Base-by-base conservation (phyloP, 2,329 filamentous ascomycete species). In the Penicillium griseofulvum region DNA sequence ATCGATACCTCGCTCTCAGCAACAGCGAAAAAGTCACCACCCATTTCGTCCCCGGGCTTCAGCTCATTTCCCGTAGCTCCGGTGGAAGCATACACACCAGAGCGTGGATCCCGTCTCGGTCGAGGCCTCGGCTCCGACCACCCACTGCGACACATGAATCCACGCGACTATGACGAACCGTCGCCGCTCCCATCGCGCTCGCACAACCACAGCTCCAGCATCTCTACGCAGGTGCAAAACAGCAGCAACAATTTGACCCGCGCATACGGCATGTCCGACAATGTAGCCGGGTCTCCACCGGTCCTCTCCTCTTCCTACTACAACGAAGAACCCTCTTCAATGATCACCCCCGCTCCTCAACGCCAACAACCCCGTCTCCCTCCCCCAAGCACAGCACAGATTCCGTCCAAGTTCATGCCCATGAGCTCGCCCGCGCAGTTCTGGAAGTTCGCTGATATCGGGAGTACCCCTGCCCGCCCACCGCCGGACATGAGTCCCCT, bases 391-490 rank as follows among this genome's bases (percentile, higher is more conserved):
- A 80, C 78, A 2, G 74, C 76, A 3, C 77, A 78, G 52, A 73
- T 78, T 16, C 78, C 78, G 1, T 79, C 76, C 19, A 79, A 78
- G 59, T 80, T 79, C 62, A 80, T 80, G 77, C 76, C 77, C 5
- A 76, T 79, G 69, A 80, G 77, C 56, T 79, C 76, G 5, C 78
- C 78, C 1, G 78, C 78, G 5, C 76, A 79, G 41, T 80, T 80
- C 63, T 80, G 78, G 78, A 79, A 78, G 52, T 76, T 77, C 39
- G 75, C 74, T 19, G 74, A 76, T 55, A 76, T 79, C 51, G 75
- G 74, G 12, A 77, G 74, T 58, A 78, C 76, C 1, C 76, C 76
- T n/a, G 75, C 73, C 5, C 66, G 71, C 12, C 70, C 71, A 0
- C 67, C 72, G 16, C 73, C 74, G 6, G 77, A 80, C 49, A 75